Percentiles rank a stretch among this genome's conserved stretches.
Conservation (phyloP, 2,329 filamentous ascomycete species). For the Alternaria gansuensis region DNA sequence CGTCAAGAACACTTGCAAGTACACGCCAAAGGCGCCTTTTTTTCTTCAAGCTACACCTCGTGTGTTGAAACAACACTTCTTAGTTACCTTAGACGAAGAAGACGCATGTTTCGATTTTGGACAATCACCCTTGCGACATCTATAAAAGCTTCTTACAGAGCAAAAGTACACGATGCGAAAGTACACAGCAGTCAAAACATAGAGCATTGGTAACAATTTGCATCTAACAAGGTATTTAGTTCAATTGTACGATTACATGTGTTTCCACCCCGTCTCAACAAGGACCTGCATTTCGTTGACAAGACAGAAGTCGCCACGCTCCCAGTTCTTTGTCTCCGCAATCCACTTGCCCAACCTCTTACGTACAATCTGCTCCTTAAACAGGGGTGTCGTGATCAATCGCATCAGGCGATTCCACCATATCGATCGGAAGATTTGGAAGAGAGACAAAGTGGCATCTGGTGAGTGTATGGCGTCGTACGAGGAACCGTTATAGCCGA, state of each 20-base stretch:
- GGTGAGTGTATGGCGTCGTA: conserved; percentile 33
- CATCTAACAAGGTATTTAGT: neutral
- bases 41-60: no score
- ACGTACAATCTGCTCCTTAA: conserved; percentile 24
- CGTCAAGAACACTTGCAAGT: no score
- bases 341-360: conserved; percentile 23
- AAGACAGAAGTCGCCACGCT: conserved; percentile 46
- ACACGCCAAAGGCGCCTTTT: no score
- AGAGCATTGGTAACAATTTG: neutral
- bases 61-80: neutral
- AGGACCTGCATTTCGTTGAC: conserved; percentile 54
- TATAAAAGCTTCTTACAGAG: neutral
- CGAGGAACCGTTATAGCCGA: conserved; percentile 65
- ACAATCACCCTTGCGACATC: neutral
- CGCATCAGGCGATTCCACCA: conserved; percentile 27
- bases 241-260: conserved; percentile 35
- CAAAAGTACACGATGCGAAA: neutral
- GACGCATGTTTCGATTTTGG: neutral
- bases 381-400: conserved; percentile 19
- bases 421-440: conserved; percentile 20
- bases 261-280: conserved; percentile 49
- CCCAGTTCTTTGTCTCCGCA: conserved; percentile 21
- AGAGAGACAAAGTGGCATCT: conserved; percentile 19
- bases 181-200: neutral
- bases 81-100: neutral